A percentile compares a stretch with the other conserved stretches of the same genome.
These are phyloP conservation scores for Chrysosporium keratinophilum DNA, from an alignment of 2,329 filamentous ascomycete species.

Conservation along the genomic window DNA sequence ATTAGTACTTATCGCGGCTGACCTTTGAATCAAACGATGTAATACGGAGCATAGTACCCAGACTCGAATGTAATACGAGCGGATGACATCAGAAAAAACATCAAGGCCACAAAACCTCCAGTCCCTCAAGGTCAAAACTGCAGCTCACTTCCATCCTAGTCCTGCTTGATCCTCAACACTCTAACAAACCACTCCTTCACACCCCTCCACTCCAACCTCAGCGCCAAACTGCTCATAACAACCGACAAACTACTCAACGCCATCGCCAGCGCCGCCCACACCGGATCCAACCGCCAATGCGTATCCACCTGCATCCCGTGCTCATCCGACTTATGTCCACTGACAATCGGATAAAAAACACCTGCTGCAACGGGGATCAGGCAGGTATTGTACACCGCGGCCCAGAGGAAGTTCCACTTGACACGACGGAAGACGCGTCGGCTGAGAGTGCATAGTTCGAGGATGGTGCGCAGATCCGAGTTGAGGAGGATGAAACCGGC, in stretches of 20 bases:
- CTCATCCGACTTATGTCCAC: conserved; percentile 26
- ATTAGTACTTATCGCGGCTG: too few species aligned
- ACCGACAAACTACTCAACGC: conserved; percentile 85
- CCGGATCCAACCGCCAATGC: conserved; percentile 40
- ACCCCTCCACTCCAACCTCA: conserved; percentile 43
- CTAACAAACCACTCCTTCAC: conserved; percentile 4
- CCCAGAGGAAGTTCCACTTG: conserved; percentile 78
- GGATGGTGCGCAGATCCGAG: conserved; percentile 57
- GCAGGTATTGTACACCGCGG: conserved; percentile 67
- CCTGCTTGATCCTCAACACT: neutral
- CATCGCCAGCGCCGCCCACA: conserved; percentile 86
- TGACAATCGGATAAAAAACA: conserved; percentile 55
- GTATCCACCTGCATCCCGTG: conserved; percentile 27
- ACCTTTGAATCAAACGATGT: too few species aligned
- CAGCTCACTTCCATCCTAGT: neutral
- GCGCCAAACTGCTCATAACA: conserved; percentile 64
- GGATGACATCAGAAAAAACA: too few species aligned
- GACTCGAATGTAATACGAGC: too few species aligned
- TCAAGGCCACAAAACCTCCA: too few species aligned
- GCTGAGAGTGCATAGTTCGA: conserved; percentile 63
- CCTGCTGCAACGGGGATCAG: conserved; percentile 74
- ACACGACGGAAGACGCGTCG: conserved; percentile 64
- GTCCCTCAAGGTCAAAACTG: too few species aligned
- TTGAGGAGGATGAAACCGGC: conserved; percentile 72
- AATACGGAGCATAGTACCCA: too few species aligned